These are phyloP conservation scores for Nakataea oryzae DNA, from an alignment of 2,329 filamentous ascomycete genomes.

Conservation along the genomic window DNA sequence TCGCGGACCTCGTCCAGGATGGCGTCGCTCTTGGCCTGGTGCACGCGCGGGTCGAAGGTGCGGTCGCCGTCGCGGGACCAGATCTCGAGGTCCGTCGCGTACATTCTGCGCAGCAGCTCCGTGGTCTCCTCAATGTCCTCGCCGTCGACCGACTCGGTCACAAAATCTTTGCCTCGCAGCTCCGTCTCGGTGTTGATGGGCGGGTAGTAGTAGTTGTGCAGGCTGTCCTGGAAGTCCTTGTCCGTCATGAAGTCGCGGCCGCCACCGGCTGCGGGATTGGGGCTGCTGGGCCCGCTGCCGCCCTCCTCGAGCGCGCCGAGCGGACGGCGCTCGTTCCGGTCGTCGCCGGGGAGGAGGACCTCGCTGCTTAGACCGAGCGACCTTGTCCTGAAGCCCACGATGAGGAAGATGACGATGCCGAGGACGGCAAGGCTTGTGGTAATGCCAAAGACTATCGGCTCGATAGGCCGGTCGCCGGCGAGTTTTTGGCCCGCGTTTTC, in stretches of 20 bases:
- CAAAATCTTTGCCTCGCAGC: not conserved
- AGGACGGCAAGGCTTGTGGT: not conserved
- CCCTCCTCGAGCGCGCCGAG: not conserved
- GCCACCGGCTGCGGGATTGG: not conserved
- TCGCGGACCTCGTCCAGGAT: not conserved
- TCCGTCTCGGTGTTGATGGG: not conserved
- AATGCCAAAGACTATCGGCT: not conserved
- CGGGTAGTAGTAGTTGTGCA: not conserved
- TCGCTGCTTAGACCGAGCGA: not conserved
- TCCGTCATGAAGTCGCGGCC: not conserved
- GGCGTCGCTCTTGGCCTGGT: not conserved
- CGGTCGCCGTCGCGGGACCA: not conserved
- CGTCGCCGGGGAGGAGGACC: not conserved
- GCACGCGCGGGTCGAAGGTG: not conserved
- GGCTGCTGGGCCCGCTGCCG: not conserved
- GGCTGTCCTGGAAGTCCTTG: not conserved
- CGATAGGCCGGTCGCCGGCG: not conserved
- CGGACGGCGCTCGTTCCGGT: not conserved
- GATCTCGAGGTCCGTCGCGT: not conserved
- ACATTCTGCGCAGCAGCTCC: not conserved
- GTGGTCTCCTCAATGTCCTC: not conserved
- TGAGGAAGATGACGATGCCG: not conserved
- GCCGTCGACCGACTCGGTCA: not conserved
- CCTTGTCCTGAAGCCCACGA: not conserved
- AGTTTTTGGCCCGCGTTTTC: not conserved